Evolutionary conservation across 441 rosid species (phyloP).

Genomic region (Pelargonium australe): DNA sequence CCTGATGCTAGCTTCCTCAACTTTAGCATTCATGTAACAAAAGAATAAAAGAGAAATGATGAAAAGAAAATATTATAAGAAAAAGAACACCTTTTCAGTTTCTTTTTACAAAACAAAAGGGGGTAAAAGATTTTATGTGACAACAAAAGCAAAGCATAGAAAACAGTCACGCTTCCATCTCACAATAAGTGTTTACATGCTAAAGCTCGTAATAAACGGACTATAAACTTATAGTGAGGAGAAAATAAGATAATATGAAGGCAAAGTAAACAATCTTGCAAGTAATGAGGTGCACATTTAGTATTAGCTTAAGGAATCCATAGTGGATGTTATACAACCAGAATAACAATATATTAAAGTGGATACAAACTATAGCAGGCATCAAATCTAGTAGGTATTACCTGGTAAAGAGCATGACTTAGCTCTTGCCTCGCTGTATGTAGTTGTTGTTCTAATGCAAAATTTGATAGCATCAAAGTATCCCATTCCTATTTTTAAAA

Average conservation of each 20-base stretch:
- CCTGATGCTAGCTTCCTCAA: too few relatives aligned
- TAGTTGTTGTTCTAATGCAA: constrained; percentile 90
- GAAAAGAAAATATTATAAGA: too few relatives aligned
- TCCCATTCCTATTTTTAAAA: constrained; percentile 52
- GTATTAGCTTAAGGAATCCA: neutral
- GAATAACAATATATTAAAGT: neutral
- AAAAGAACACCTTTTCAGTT: too few relatives aligned
- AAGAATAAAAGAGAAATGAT: too few relatives aligned
- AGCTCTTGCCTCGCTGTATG: constrained; percentile 97
- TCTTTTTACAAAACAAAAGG: too few relatives aligned
- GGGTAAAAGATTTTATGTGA: too few relatives aligned
- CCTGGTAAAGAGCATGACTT: constrained; percentile 98
- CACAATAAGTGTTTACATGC: too few relatives aligned
- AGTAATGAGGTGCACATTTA: neutral
- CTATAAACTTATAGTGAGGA: neutral
- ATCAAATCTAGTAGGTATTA: constrained; percentile 20
- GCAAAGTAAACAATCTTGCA: too few relatives aligned
- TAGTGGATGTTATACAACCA: neutral
- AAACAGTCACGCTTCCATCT: too few relatives aligned
- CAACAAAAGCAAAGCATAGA: too few relatives aligned
- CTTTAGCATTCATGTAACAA: too few relatives aligned
- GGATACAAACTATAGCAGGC: constrained; percentile 9
- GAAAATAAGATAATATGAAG: neutral
- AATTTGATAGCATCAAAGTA: constrained; percentile 87
- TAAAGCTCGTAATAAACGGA: neutral